Percentiles rank a stretch among this genome's conserved stretches.
Evolutionary conservation across 2,329 filamentous ascomycete species (phyloP).

Genomic region (Lasiodiplodia sp.): DNA sequence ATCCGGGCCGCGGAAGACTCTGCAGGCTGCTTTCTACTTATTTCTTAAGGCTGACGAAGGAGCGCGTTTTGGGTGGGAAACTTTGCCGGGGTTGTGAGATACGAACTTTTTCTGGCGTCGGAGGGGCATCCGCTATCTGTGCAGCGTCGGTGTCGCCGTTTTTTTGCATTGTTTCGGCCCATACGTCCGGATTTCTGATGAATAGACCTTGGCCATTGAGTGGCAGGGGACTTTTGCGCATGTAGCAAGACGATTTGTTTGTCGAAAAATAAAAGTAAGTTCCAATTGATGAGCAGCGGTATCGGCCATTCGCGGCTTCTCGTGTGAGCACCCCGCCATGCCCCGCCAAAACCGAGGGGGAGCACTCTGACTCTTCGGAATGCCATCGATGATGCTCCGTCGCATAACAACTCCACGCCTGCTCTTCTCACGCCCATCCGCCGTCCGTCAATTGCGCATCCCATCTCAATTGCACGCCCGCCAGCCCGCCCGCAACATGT

Average conservation of each 20-base stretch:
- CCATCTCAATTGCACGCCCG: conserved; percentile 5
- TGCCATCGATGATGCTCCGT: conserved; percentile 11
- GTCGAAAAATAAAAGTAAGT: conserved; percentile 11
- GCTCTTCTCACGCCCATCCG: conserved; percentile 9
- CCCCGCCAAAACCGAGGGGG: conserved; percentile 8
- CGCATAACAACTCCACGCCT: conserved; percentile 21
- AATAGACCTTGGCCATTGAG: conserved; percentile 7
- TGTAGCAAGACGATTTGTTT: conserved; percentile 6
- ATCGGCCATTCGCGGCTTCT: conserved; percentile 12
- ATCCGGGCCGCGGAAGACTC: conserved; percentile 18
- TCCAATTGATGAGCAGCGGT: neutral
- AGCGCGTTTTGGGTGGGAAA: conserved; percentile 18
- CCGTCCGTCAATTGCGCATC: conserved; percentile 11
- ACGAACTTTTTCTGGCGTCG: conserved; percentile 22
- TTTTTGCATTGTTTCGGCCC: conserved; percentile 13
- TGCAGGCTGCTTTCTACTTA: conserved; percentile 17
- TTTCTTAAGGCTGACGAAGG: conserved; percentile 27
- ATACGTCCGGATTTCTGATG: conserved; percentile 5
- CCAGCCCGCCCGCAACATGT: conserved; percentile 42
- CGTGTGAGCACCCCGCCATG: conserved; percentile 17
- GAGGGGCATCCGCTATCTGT: conserved; percentile 16
- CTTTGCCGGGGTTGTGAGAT: conserved; percentile 27
- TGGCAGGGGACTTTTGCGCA: neutral
- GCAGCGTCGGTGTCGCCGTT: conserved; percentile 11
- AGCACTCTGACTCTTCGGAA: conserved; percentile 8